Conservation (phyloP, 1,284 basidiomycete species). For the Pterula multifida region DNA sequence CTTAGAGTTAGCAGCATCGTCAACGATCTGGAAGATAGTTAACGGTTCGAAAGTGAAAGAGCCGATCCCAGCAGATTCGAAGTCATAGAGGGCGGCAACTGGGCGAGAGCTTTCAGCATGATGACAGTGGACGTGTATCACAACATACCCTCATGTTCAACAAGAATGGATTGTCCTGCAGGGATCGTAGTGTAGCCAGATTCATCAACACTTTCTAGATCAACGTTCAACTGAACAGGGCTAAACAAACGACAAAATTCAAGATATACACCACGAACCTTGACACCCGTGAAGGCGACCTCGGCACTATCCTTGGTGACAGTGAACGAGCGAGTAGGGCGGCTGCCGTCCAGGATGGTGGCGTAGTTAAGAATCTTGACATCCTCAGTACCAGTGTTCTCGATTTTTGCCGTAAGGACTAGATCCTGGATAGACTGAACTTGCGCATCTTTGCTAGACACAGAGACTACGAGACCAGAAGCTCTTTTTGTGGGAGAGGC, state of each 20-base stretch:
- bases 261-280: slow-evolving; percentile 7
- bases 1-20: slow-evolving; percentile 11
- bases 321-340: slow-evolving; percentile 15
- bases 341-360: slow-evolving; percentile 14
- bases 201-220: slow-evolving; percentile 12
- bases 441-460: slow-evolving; percentile 9
- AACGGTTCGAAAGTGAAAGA: slow-evolving; percentile 5
- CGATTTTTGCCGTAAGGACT: slow-evolving; percentile 14
- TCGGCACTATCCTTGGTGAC: slow-evolving; percentile 14
- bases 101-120: neutral
- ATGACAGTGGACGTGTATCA: no score
- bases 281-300: slow-evolving; percentile 16
- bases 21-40: slow-evolving; percentile 5
- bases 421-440: slow-evolving; percentile 15
- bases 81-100: slow-evolving; percentile 7
- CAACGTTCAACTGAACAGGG: slow-evolving; percentile 9
- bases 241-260: neutral
- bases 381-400: slow-evolving; percentile 14
- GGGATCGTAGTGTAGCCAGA: slow-evolving; percentile 13
- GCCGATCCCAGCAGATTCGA: slow-evolving; percentile 5
- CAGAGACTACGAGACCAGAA: slow-evolving; percentile 4
- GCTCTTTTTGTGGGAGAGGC: slow-evolving; percentile 4
- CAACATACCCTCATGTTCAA: slow-evolving; percentile 12
- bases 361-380: slow-evolving; percentile 17
- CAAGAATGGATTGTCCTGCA: slow-evolving; percentile 14